A percentile compares a stretch with the other conserved stretches of the same genome.
Conservation (phyloP, 768 basidiomycete genomes). For the Hirschioporus abietinus region DNA sequence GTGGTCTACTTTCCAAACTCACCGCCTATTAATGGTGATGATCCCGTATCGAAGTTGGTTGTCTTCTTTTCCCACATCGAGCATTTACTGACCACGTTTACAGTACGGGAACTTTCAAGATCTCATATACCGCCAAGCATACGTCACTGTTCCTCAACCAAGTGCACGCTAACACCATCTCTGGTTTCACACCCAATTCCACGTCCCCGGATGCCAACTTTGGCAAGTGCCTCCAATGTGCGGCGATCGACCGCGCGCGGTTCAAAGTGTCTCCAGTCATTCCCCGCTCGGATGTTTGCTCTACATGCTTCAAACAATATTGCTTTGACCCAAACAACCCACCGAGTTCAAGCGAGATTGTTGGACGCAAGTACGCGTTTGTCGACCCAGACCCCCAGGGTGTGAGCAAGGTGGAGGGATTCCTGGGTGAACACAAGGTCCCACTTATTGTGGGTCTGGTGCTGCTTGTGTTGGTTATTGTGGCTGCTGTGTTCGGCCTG, state of each 20-base stretch:
- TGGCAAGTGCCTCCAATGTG: slow-evolving; percentile 68
- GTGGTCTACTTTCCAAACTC: slow-evolving; percentile 75
- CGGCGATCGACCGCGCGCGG: slow-evolving; percentile 40
- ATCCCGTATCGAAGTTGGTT: slow-evolving; percentile 61
- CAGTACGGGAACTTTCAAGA: slow-evolving; percentile 53
- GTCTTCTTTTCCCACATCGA: not conserved
- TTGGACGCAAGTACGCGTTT: slow-evolving; percentile 37
- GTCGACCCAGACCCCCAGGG: slow-evolving; percentile 53
- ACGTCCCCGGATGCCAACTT: slow-evolving; percentile 50
- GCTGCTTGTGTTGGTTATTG: slow-evolving; percentile 37
- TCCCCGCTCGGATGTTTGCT: slow-evolving; percentile 21
- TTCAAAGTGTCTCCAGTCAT: slow-evolving; percentile 11
- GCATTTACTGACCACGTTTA: slow-evolving; percentile 11
- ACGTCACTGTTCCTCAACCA: slow-evolving; percentile 57
- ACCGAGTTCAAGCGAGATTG: slow-evolving; percentile 21
- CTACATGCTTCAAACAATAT: slow-evolving; percentile 24
- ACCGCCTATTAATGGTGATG: slow-evolving; percentile 56
- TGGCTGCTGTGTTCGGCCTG: slow-evolving; percentile 29
- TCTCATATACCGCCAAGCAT: slow-evolving; percentile 54
- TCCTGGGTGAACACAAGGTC: slow-evolving; percentile 41
- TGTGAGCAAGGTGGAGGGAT: slow-evolving; percentile 33
- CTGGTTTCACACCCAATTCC: slow-evolving; percentile 56
- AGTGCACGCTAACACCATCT: slow-evolving; percentile 46
- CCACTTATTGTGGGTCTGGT: slow-evolving; percentile 43
- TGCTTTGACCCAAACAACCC: slow-evolving; percentile 24